Evolutionary conservation across 2,329 filamentous ascomycete genomes (phyloP), one percentile per base, ranked within the genome.

Genomic region (Penicillium janthinellum): DNA sequence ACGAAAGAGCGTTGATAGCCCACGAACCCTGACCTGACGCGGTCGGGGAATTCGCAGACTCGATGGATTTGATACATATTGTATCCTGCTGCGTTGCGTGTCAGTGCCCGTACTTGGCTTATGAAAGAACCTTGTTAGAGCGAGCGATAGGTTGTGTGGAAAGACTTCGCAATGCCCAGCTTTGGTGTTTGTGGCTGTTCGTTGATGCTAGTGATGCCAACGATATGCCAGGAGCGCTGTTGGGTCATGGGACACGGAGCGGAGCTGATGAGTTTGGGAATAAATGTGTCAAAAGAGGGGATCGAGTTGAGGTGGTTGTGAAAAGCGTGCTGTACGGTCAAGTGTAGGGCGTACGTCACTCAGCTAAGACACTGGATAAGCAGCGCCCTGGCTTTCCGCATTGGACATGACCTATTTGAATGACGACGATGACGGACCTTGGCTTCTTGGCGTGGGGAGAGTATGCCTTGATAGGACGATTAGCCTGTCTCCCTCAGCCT

Each of bases 371-470:
- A 22, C n/a, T 45, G 31, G 45, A 58, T 57, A 60, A 59, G 57
- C 56, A 57, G 59, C 56, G 62, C 50, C 52, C 54, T 59, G n/a
- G 39, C 39, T 3, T 44, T 22, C 59, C 54, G 54, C 41, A 56
- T 52, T 49, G 35, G 17, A 54, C 59, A 56, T 61, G 62, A 58
- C 50, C 61, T 57, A 60, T 49, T 25, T 5, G 5, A 49, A 48
- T 45, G 31, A 54, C 54, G 57, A 57, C 57, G 39, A 57, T 57
- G 61, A 54, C 54, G 54, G 55, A 48, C 56, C 59, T 61, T 62
- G 64, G 61, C 59, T 44, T 10, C 63, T 67, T 66, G 63, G 64
- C 63, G 52, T 64, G 53, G 55, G 49, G 57, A 53, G 49, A 61
- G 45, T 28, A 45, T 47, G 6, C 12, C 11, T 45, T 28, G 42